Evolutionary conservation across 108 stramenopile species (phyloP).

Genomic region (Epipyxis sp.): DNA sequence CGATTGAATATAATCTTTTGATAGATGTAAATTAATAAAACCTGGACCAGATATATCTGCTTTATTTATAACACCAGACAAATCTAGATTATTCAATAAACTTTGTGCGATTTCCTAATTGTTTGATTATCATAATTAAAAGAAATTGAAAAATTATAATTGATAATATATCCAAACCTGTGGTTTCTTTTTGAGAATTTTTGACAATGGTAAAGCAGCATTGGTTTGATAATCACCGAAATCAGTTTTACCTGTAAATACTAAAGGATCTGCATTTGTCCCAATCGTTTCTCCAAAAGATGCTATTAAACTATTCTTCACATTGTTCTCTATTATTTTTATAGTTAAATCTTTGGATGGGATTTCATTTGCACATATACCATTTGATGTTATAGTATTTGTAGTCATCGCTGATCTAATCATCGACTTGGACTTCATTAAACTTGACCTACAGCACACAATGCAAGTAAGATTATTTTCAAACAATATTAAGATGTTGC

Average conservation of each 20-base stretch:
- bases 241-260: not conserved
- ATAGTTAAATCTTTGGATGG: too few relatives aligned
- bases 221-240: conserved; percentile 57
- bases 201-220: conserved; percentile 49
- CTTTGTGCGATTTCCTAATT: not conserved
- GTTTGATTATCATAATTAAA: not conserved
- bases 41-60: conserved; percentile 36
- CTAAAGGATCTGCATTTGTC: not conserved
- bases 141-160: conserved; percentile 37
- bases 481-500: too few relatives aligned
- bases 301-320: too few relatives aligned
- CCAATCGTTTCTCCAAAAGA: not conserved
- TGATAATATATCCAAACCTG: conserved; percentile 47
- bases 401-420: too few relatives aligned
- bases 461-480: too few relatives aligned
- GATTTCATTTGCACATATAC: too few relatives aligned
- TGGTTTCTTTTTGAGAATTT: conserved; percentile 43
- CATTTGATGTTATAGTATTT: too few relatives aligned
- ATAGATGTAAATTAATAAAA: conserved; percentile 76
- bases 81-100: not conserved
- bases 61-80: not conserved
- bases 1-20: conserved; percentile 66
- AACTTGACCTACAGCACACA: too few relatives aligned
- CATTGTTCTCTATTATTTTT: too few relatives aligned
- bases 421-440: too few relatives aligned